These are phyloP conservation scores for Pseudogymnoascus sp. DNA, from an alignment of 2,329 filamentous ascomycete genomes.

Conservation along the genomic window DNA sequence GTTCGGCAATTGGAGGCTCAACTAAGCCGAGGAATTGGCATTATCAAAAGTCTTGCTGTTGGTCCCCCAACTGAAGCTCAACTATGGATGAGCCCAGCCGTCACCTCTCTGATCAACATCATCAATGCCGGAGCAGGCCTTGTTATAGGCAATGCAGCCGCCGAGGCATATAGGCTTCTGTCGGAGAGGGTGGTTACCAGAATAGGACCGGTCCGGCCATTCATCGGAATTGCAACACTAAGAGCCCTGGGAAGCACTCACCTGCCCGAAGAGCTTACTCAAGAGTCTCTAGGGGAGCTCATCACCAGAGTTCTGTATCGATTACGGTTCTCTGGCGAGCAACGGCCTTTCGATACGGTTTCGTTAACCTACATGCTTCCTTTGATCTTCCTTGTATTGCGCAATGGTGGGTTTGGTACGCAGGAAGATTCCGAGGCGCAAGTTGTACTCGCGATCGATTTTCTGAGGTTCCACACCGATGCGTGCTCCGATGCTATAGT, in stretches of 20 bases:
- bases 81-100: conserved; percentile 77
- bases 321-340: conserved; percentile 80
- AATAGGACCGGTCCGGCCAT: conserved; percentile 67
- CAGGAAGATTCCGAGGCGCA: conserved; percentile 83
- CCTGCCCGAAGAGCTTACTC: conserved; percentile 60
- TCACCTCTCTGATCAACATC: conserved; percentile 61
- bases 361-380: conserved; percentile 83
- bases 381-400: conserved; percentile 68
- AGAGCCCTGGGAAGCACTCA: conserved; percentile 67
- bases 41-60: conserved; percentile 71
- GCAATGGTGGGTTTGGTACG: conserved; percentile 66
- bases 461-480: conserved; percentile 80
- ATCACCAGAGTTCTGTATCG: conserved; percentile 86
- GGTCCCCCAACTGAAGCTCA: conserved; percentile 85
- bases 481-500: conserved; percentile 66
- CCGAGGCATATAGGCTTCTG: conserved; percentile 70
- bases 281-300: conserved; percentile 75
- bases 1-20: conserved; percentile 61
- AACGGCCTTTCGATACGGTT: conserved; percentile 83
- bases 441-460: conserved; percentile 77
- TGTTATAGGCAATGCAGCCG: conserved; percentile 70
- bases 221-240: conserved; percentile 80
- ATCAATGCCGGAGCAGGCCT: conserved; percentile 75
- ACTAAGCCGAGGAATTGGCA: conserved; percentile 73
- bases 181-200: conserved; percentile 65